Evolutionary conservation across 805 yeast genomes (phyloP).

Genomic region (Candida quercuum): DNA sequence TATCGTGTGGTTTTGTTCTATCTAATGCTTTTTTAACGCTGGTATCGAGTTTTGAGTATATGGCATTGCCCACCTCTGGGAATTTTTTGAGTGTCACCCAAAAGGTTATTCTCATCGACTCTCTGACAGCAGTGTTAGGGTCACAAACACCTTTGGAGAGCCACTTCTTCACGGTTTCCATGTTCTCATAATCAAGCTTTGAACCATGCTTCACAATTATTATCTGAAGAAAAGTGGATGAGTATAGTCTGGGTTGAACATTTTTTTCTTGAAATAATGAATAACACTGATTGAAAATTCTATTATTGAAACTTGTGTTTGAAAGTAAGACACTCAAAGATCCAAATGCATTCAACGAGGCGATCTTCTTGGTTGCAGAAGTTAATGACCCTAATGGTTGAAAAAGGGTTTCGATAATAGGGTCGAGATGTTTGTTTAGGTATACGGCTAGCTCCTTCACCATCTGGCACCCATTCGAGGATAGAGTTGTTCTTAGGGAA

Average conservation of each 20-base stretch:
- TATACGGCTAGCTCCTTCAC: constrained; percentile 53
- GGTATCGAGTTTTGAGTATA: constrained; percentile 19
- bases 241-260: constrained; percentile 61
- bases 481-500: constrained; percentile 81
- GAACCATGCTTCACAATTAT: constrained; percentile 46
- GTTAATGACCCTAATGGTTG: constrained; percentile 26
- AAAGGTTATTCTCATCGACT: constrained; percentile 61
- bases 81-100: constrained; percentile 62
- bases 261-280: constrained; percentile 62
- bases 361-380: constrained; percentile 34
- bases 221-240: constrained; percentile 67
- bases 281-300: constrained; percentile 45
- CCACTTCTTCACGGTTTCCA: constrained; percentile 44
- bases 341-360: constrained; percentile 29
- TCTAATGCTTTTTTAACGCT: constrained; percentile 56
- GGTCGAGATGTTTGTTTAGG: constrained; percentile 24
- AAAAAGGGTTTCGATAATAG: constrained; percentile 29
- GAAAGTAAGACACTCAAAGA: constrained; percentile 45
- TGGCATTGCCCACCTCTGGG: constrained; percentile 43
- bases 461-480: constrained; percentile 69
- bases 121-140: constrained; percentile 78
- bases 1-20: constrained; percentile 42
- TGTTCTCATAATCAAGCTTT: constrained; percentile 23
- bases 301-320: constrained; percentile 47
- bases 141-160: constrained; percentile 63